Conservation (phyloP, 495 filamentous ascomycete species). For the Chaetomidium leptoderma region DNA sequence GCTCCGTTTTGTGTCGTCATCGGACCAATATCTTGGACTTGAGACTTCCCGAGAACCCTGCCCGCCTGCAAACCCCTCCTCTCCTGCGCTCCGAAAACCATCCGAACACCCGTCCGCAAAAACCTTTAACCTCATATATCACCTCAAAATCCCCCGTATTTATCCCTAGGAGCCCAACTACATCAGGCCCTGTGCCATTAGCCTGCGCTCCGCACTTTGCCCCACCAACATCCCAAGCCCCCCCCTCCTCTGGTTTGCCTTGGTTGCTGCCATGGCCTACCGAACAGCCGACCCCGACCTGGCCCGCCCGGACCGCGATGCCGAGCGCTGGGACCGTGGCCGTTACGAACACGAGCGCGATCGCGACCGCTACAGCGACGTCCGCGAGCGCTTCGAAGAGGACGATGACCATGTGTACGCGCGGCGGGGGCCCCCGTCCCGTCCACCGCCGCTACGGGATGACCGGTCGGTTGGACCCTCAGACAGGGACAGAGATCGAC, state of each 20-base stretch:
- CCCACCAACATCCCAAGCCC: background rate
- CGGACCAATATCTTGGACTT: constrained; percentile 28
- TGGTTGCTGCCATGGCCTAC: constrained; percentile 33
- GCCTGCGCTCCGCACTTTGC: background rate
- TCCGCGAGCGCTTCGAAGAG: constrained; percentile 34
- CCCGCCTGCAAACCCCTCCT: constrained; percentile 1
- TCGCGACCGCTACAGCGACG: constrained; percentile 27
- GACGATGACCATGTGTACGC: constrained; percentile 29
- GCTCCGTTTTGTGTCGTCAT: constrained; percentile 27
- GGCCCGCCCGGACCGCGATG: constrained; percentile 26
- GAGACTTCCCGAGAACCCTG: constrained; percentile 9
- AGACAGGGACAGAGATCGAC: background rate
- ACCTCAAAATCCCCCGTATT: background rate
- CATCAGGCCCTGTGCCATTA: background rate
- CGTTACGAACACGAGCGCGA: constrained; percentile 35
- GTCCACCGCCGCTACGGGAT: constrained; percentile 24
- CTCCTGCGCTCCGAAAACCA: background rate
- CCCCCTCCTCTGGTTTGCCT: background rate
- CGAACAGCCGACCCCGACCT: constrained; percentile 37
- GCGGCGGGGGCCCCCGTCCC: constrained; percentile 17
- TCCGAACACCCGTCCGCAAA: constrained; percentile 9
- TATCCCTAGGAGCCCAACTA: background rate
- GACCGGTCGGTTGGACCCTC: background rate
- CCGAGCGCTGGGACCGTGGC: constrained; percentile 43
- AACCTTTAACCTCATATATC: background rate